Conservation (phyloP, 176 grass and related monocot genomes). For the maize (Zea mays) region Zm-B73-REFERENCE-NAM-5.0 NC_050102.1:25664001-25664500, state of each 20-base stretch:
- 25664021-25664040: slow-evolving; percentile 60
- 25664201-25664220: not conserved
- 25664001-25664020: slow-evolving; percentile 89
- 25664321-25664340: not conserved
- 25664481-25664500: not conserved
- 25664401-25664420: not conserved
- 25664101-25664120: not conserved
- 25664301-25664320: not conserved
- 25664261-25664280: not conserved
- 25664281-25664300: not conserved
- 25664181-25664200: not conserved
- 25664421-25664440: not conserved
- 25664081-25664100: slow-evolving; percentile 41
- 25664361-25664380: not conserved
- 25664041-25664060: slow-evolving; percentile 39
- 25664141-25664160: not conserved
- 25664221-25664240: not conserved
- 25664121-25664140: not conserved
- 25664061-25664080: slow-evolving; percentile 55
- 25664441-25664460: not conserved
- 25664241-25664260: not conserved
- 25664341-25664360: slow-evolving; percentile 3
- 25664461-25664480: not conserved
- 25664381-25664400: not conserved
- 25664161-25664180: not conserved